phyloP scores from a whole-genome alignment of 176 grass and related monocot genomes.

The Oryza nivara region DNA sequence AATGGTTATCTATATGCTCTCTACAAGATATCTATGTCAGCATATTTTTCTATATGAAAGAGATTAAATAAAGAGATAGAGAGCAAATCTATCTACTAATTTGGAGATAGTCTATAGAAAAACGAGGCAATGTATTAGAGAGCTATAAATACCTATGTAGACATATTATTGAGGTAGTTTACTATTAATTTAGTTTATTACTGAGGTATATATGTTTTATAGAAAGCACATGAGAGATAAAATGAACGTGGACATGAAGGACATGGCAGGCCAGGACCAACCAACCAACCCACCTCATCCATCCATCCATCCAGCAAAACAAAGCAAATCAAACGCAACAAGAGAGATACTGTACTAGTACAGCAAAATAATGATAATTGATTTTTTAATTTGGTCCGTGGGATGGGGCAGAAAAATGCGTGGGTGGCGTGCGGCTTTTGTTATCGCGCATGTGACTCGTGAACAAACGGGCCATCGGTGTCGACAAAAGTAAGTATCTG shows the following conservation, averaged over 20 bases:
- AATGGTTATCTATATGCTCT: too few relatives aligned
- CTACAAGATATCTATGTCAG: too few relatives aligned
- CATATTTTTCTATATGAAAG: too few relatives aligned
- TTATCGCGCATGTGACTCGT: constrained; percentile 30
- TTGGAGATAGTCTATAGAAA: too few relatives aligned
- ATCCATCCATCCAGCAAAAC: background rate
- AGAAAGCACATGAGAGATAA: background rate
- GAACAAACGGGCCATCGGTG: constrained; percentile 26
- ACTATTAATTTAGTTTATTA: too few relatives aligned
- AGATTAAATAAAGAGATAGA: too few relatives aligned
- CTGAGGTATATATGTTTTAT: too few relatives aligned
- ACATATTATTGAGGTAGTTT: too few relatives aligned
- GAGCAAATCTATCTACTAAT: too few relatives aligned
- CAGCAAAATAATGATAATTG: background rate
- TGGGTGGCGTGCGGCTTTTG: constrained; percentile 48
- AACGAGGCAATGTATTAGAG: too few relatives aligned
- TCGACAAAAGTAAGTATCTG: constrained; percentile 26
- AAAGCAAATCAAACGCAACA: background rate
- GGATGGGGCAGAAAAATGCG: constrained; percentile 3
- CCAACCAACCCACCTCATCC: background rate
- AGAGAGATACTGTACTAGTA: background rate
- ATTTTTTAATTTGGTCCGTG: background rate
- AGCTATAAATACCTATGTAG: too few relatives aligned
- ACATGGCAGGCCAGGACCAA: background rate
- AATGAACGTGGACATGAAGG: background rate